These are phyloP conservation scores for Schizophyllum amplum DNA, from an alignment of 1,284 basidiomycete species.

Conservation along the genomic window DNA sequence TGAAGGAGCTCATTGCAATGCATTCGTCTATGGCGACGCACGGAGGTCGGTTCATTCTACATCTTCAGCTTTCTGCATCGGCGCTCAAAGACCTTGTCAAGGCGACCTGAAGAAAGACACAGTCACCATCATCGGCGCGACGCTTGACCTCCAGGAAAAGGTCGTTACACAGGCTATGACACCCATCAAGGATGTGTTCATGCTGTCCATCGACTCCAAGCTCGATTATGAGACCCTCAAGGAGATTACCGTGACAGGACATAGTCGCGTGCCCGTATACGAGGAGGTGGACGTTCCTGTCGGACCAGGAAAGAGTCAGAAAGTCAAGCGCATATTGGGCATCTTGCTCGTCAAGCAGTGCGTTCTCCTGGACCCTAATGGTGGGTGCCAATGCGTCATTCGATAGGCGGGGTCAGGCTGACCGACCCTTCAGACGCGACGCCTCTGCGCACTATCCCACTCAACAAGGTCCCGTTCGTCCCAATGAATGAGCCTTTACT, in stretches of 20 bases:
- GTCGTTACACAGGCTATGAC: slow-evolving; percentile 74
- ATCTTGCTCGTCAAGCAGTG: slow-evolving; percentile 82
- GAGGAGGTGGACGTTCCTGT: slow-evolving; percentile 53
- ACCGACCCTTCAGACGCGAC: slow-evolving; percentile 47
- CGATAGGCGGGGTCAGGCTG: not conserved
- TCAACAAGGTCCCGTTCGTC: slow-evolving; percentile 83
- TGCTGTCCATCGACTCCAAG: slow-evolving; percentile 74
- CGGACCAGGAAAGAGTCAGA: slow-evolving; percentile 26
- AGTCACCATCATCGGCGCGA: slow-evolving; percentile 69
- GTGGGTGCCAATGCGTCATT: slow-evolving; percentile 24
- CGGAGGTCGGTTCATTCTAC: slow-evolving; percentile 25
- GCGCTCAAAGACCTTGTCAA: not conserved
- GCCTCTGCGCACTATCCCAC: slow-evolving; percentile 68
- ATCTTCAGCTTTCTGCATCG: not conserved
- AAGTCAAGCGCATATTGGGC: slow-evolving; percentile 73
- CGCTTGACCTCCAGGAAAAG: slow-evolving; percentile 67
- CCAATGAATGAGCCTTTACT: slow-evolving; percentile 82
- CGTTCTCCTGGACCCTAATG: slow-evolving; percentile 84
- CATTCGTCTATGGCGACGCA: slow-evolving; percentile 50
- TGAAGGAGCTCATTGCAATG: slow-evolving; percentile 71
- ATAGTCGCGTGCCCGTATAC: slow-evolving; percentile 71
- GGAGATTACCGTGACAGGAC: slow-evolving; percentile 69
- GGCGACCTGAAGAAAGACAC: slow-evolving; percentile 70
- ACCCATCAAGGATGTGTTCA: slow-evolving; percentile 71
- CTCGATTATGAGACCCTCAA: slow-evolving; percentile 75